phyloP scores from a whole-genome alignment of 805 yeast genomes.

The Candida dendrica region DNA sequence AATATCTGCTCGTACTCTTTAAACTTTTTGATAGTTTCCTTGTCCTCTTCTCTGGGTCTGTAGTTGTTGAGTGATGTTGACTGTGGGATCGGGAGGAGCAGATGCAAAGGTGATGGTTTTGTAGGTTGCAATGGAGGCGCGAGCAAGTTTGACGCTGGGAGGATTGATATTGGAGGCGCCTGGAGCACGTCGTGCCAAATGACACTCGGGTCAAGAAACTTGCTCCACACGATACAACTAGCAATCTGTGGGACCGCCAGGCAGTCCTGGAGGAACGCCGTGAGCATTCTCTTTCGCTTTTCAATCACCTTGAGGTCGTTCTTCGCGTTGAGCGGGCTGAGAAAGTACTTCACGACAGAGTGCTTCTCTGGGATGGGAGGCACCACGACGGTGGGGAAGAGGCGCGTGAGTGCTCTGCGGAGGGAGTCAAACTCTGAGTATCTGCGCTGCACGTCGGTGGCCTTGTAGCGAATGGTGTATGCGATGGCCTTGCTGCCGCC shows the following conservation, averaged over 20 bases:
- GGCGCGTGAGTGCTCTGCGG: constrained; percentile 56
- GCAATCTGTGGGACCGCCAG: constrained; percentile 46
- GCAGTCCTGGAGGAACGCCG: constrained; percentile 76
- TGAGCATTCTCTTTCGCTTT: constrained; percentile 67
- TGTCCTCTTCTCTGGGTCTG: constrained; percentile 14
- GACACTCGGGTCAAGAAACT: constrained; percentile 80
- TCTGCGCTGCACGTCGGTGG: constrained; percentile 60
- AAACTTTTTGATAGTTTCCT: constrained; percentile 10
- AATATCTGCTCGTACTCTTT: constrained; percentile 21
- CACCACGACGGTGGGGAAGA: constrained; percentile 74
- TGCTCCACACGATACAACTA: constrained; percentile 55
- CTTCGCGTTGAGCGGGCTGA: constrained; percentile 36
- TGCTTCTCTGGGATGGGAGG: constrained; percentile 96
- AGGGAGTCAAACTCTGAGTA: constrained; percentile 90
- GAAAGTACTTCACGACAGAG: constrained; percentile 41
- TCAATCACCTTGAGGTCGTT: constrained; percentile 43
- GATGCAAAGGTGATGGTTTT: constrained; percentile 50
- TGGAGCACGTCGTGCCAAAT: constrained; percentile 72
- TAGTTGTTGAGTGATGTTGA: constrained; percentile 24
- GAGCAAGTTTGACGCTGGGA: constrained; percentile 46
- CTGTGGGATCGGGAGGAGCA: constrained; percentile 56
- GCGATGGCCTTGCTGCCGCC: constrained; percentile 55
- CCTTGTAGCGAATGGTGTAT: constrained; percentile 61
- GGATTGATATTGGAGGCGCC: constrained; percentile 44
- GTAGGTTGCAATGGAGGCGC: constrained; percentile 59